Evolutionary conservation across 495 filamentous ascomycete genomes (phyloP), one percentile per base, ranked within the genome.

Genomic region (Penicillium lagena): DNA sequence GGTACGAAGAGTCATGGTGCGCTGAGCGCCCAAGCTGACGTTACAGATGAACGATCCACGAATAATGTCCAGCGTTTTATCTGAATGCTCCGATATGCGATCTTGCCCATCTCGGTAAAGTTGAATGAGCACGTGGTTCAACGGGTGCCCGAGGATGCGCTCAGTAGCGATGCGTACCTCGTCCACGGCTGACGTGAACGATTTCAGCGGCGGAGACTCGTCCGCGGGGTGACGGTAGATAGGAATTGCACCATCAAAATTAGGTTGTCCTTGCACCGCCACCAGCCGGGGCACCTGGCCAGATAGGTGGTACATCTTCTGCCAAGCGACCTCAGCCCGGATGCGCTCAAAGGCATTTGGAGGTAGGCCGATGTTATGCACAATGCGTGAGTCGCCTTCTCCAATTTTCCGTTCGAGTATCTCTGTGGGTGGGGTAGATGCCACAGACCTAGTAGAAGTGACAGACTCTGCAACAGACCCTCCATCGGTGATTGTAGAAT

Each of bases 171-270:
- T 52, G 27, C 85, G 83, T 36, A 96, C 85, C 31, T 71, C 62
- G 28, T 80, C 68, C 0, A 97, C 83, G 6, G 78, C 78, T 1
- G 79, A 66, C 1, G 90, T 85, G 59, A 96, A 96, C 7, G 79
- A 72, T 1, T 83, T 64, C 12, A 95, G 60, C 0, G 86, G 85
- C 1, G 90, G 87, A 7, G 88, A 87, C 55, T 96, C 87, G 59
- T 98, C 93, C 0, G 88, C 80, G 17, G 93, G 93, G 64, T 97
- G 93, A 2, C 93, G 86, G 58, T 98, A 98, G 32, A 97, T 79
- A 9, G 93, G 93, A 56, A 87, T 84, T 45, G 77, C 83, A 41
- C 89, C 89, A 55, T 94, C 87, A 4, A 75, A 58, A 38, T 66
- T 73, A 38, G 87, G 66, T 28, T 75, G 70, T 7, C 90, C 94